These are phyloP conservation scores for Kluyveromyces marxianus DNA, from an alignment of 1,139 yeast genomes.

Conservation along the genomic window DNA sequence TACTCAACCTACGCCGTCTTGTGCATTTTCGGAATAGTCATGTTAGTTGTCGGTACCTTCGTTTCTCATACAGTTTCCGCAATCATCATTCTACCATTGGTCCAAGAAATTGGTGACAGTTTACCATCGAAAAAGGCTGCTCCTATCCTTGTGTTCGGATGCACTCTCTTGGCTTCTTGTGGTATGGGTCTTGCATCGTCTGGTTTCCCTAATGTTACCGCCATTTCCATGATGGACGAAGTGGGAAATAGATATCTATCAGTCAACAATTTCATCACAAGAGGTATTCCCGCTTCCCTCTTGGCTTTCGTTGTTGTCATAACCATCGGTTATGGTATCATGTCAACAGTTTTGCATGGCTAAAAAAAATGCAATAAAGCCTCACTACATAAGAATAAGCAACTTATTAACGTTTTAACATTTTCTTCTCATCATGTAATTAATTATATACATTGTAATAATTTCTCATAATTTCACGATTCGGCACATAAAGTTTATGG, in stretches of 20 bases:
- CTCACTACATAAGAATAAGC: too few relatives aligned
- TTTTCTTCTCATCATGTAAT: too few relatives aligned
- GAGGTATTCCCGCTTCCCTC: slow-evolving; percentile 64
- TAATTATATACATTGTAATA: too few relatives aligned
- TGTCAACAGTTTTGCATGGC: slow-evolving; percentile 36
- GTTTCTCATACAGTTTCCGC: slow-evolving; percentile 77
- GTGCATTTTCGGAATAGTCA: slow-evolving; percentile 57
- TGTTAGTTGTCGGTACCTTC: slow-evolving; percentile 63
- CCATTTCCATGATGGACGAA: slow-evolving; percentile 67
- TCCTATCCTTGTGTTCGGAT: slow-evolving; percentile 55
- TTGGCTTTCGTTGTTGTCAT: slow-evolving; percentile 50
- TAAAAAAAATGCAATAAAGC: not conserved
- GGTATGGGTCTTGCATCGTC: slow-evolving; percentile 77
- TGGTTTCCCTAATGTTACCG: slow-evolving; percentile 77
- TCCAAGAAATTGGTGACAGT: slow-evolving; percentile 57
- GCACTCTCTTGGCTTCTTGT: slow-evolving; percentile 60
- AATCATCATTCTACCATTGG: slow-evolving; percentile 60
- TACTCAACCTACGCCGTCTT: slow-evolving; percentile 54
- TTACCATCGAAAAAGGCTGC: slow-evolving; percentile 44
- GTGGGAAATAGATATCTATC: slow-evolving; percentile 59
- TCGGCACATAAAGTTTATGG: too few relatives aligned
- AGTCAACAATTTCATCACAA: slow-evolving; percentile 57
- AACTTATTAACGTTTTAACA: too few relatives aligned
- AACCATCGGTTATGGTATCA: slow-evolving; percentile 60
- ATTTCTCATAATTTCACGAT: too few relatives aligned